phyloP scores from a whole-genome alignment of 2,329 filamentous ascomycete genomes.

The Alternaria infectoria region DNA sequence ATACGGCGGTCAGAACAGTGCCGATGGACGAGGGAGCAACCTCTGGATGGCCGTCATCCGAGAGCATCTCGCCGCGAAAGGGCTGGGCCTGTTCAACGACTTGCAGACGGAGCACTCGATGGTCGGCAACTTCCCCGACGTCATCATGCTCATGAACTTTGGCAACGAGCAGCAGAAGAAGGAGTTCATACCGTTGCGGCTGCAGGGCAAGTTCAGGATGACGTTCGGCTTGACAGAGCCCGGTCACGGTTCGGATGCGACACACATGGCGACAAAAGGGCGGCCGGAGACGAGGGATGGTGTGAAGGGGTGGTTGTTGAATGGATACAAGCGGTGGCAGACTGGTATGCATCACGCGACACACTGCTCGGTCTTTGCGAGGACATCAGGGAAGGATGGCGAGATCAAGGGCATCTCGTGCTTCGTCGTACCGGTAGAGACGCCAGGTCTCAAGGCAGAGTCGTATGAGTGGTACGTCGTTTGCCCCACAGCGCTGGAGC shows the following conservation, averaged over 20 bases:
- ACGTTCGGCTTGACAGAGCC: conserved; percentile 70
- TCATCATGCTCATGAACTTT: conserved; percentile 68
- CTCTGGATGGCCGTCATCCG: conserved; percentile 69
- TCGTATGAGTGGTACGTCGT: conserved; percentile 61
- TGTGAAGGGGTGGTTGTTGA: conserved; percentile 59
- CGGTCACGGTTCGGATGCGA: conserved; percentile 67
- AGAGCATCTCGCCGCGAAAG: conserved; percentile 65
- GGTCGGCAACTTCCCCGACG: conserved; percentile 67
- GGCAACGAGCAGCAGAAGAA: conserved; percentile 62
- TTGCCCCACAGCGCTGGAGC: too few species aligned
- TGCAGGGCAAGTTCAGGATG: conserved; percentile 61
- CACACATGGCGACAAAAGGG: conserved; percentile 65
- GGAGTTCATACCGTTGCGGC: conserved; percentile 60
- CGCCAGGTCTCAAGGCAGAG: conserved; percentile 60
- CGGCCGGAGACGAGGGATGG: conserved; percentile 53
- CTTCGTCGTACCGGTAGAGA: conserved; percentile 63
- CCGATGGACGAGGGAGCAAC: conserved; percentile 56
- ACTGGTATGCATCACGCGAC: conserved; percentile 68
- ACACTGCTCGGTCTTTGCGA: conserved; percentile 67
- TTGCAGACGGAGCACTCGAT: conserved; percentile 69
- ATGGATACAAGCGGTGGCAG: conserved; percentile 70
- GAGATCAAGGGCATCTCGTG: conserved; percentile 64
- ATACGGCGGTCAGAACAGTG: conserved; percentile 61
- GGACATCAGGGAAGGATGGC: conserved; percentile 62
- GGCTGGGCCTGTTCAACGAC: conserved; percentile 67